These are phyloP conservation scores for Rhizomucor miehei DNA, from an alignment of 371 early-diverging fungal genomes.

Conservation along the genomic window DNA sequence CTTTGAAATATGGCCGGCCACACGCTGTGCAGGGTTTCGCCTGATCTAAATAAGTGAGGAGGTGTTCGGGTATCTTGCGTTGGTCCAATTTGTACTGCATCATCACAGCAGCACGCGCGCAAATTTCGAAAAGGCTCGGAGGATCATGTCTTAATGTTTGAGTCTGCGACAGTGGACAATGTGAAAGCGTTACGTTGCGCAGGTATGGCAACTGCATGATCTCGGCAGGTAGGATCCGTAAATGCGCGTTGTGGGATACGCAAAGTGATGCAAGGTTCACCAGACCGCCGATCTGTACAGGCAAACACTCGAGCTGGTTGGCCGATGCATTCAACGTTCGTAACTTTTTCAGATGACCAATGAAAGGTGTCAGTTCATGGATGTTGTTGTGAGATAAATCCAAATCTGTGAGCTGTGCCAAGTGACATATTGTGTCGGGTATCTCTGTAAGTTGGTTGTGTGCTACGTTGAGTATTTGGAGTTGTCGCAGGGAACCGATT, in stretches of 20 bases:
- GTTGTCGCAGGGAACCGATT: slow-evolving; percentile 52
- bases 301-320: slow-evolving; percentile 58
- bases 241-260: slow-evolving; percentile 58
- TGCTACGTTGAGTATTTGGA: slow-evolving; percentile 49
- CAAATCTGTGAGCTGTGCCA: slow-evolving; percentile 68
- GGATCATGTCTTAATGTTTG: slow-evolving; percentile 23
- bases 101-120: slow-evolving; percentile 65
- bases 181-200: slow-evolving; percentile 56
- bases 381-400: slow-evolving; percentile 66
- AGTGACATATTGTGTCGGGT: slow-evolving; percentile 70
- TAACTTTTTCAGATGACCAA: slow-evolving; percentile 49
- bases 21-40: slow-evolving; percentile 82
- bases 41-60: slow-evolving; percentile 57
- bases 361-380: slow-evolving; percentile 55
- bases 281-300: slow-evolving; percentile 49
- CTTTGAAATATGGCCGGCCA: slow-evolving; percentile 80
- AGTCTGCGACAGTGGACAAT: slow-evolving; percentile 42
- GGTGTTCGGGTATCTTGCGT: slow-evolving; percentile 27
- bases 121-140: slow-evolving; percentile 69
- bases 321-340: slow-evolving; percentile 48
- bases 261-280: slow-evolving; percentile 54
- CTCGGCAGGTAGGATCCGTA: slow-evolving; percentile 73
- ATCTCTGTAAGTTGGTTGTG: slow-evolving; percentile 15
- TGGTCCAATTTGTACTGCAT: slow-evolving; percentile 38
- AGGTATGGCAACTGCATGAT: slow-evolving; percentile 64